Conservation (phyloP, 176 grass and related monocot genomes). For the Rhynchospora breviuscula region DNA sequence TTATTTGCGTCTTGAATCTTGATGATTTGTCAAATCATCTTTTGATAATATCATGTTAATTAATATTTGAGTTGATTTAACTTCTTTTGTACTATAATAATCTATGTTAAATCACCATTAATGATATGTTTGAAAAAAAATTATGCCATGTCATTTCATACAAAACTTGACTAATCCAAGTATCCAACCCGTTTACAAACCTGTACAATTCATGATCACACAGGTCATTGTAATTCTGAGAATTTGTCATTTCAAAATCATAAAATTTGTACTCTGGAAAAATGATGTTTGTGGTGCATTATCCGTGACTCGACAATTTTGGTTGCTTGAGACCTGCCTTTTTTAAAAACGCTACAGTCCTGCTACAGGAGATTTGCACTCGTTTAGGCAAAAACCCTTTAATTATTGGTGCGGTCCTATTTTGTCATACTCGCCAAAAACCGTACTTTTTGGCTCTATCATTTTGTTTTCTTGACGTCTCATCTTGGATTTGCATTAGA, state of each 20-base stretch:
- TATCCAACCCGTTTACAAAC: too few relatives aligned
- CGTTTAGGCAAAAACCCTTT: not conserved
- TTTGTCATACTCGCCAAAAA: slow-evolving; percentile 6
- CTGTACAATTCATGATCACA: too few relatives aligned
- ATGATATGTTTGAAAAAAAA: too few relatives aligned
- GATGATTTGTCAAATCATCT: not conserved
- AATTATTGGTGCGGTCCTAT: slow-evolving; percentile 28
- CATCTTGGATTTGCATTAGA: not conserved
- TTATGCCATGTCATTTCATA: too few relatives aligned
- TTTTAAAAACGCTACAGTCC: not conserved
- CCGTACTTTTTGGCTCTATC: slow-evolving; percentile 7
- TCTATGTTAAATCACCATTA: too few relatives aligned
- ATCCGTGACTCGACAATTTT: not conserved
- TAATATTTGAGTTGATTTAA: not conserved
- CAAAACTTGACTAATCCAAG: too few relatives aligned
- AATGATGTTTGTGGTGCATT: not conserved
- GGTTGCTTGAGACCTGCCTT: not conserved
- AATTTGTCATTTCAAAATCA: not conserved
- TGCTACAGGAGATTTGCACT: not conserved
- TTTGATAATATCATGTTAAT: not conserved
- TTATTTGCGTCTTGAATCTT: too few relatives aligned
- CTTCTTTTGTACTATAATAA: not conserved
- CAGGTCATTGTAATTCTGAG: too few relatives aligned
- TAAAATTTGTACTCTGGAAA: not conserved
- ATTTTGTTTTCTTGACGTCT: not conserved